Percentiles rank a stretch among this genome's conserved stretches.
Evolutionary conservation across 331 rosid species (phyloP).

Genomic region (Acacia pycnantha): DNA sequence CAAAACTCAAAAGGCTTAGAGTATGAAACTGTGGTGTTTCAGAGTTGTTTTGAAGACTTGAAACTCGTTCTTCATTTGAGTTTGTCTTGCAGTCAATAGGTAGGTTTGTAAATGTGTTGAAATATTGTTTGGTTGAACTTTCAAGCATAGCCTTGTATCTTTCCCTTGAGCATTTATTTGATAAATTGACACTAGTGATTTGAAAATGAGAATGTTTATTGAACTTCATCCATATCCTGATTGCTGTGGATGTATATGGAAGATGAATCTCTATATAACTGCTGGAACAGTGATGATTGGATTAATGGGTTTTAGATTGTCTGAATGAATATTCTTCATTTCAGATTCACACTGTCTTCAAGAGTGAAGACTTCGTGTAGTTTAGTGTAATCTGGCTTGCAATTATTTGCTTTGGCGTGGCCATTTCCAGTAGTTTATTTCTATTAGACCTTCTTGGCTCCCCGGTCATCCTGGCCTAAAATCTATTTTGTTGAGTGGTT

Average conservation of each 20-base stretch:
- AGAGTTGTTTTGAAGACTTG: background rate
- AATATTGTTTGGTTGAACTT: slow-evolving; percentile 18
- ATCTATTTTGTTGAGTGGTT: slow-evolving; percentile 2
- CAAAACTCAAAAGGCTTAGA: slow-evolving; percentile 14
- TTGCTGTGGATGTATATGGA: slow-evolving; percentile 7
- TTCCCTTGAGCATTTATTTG: slow-evolving; percentile 17
- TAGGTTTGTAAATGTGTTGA: slow-evolving; percentile 11
- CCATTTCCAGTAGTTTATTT: slow-evolving; percentile 7
- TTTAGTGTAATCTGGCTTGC: background rate
- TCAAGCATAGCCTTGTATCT: slow-evolving; percentile 6
- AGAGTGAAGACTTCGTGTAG: background rate
- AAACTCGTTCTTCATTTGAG: background rate
- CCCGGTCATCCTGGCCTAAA: slow-evolving; percentile 1
- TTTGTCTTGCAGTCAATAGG: slow-evolving; percentile 1
- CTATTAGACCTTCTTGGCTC: background rate
- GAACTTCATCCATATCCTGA: slow-evolving; percentile 17
- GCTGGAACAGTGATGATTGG: slow-evolving; percentile 19
- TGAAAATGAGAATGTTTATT: background rate
- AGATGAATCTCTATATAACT: background rate
- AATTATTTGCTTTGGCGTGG: background rate
- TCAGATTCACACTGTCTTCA: slow-evolving; percentile 1
- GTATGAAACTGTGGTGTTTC: background rate
- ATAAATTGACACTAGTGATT: background rate
- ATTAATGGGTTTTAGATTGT: slow-evolving; percentile 4
- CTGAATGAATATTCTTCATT: background rate